A percentile compares a stretch with the other conserved stretches of the same genome.
phyloP scores from a whole-genome alignment of 208 protist genomes.

The Balamuthia mandrillaris region DNA sequence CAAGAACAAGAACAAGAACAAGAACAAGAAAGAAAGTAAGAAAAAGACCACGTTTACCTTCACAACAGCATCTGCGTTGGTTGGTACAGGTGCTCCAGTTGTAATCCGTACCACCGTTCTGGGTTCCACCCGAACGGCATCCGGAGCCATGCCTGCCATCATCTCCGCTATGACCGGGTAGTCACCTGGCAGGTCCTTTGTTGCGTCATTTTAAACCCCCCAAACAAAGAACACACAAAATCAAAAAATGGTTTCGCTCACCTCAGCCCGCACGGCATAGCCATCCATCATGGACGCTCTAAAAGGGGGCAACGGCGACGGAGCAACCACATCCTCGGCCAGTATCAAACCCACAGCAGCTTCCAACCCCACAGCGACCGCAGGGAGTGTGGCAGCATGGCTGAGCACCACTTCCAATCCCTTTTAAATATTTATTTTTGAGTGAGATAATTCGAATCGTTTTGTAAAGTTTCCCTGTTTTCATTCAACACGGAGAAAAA shows the following conservation, averaged over 20 bases:
- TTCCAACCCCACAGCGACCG: not conserved
- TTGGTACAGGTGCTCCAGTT: slow-evolving; percentile 56
- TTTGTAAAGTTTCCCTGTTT: not conserved
- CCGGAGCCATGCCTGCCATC: slow-evolving; percentile 25
- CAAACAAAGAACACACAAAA: not conserved
- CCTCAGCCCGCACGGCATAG: slow-evolving; percentile 48
- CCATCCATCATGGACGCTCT: slow-evolving; percentile 65
- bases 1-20: too few relatives aligned
- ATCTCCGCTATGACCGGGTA: slow-evolving; percentile 40
- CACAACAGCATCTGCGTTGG: slow-evolving; percentile 51
- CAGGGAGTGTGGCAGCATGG: not conserved
- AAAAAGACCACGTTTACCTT: not conserved
- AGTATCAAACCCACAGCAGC: not conserved
- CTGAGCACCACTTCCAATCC: not conserved
- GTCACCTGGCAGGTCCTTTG: slow-evolving; percentile 15
- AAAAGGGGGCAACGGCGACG: slow-evolving; percentile 45
- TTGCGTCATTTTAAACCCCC: not conserved
- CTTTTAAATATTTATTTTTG: not conserved
- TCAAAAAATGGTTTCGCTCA: not conserved
- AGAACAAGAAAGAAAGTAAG: not conserved
- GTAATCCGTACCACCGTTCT: slow-evolving; percentile 59
- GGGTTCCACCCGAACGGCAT: too few relatives aligned
- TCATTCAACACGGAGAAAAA: not conserved
- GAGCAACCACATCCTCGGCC: slow-evolving; percentile 10
- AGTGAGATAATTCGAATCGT: not conserved